Evolutionary conservation across 495 filamentous ascomycete genomes (phyloP), one percentile per base, ranked within the genome.

Genomic region (Xylaria nigripes): DNA sequence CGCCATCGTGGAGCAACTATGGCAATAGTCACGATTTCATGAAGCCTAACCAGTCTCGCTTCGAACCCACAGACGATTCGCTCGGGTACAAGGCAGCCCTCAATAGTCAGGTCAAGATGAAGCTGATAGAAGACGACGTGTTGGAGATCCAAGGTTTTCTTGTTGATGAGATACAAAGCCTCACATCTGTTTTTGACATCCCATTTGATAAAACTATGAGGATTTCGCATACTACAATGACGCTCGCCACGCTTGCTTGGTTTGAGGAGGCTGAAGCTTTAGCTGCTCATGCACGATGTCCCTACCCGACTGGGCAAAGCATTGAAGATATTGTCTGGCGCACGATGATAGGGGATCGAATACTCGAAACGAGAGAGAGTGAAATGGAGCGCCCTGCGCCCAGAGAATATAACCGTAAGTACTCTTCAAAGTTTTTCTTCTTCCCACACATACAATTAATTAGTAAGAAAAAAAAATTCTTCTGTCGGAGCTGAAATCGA

Each of bases 151-250:
- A 65, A 21, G 68, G 67, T 48, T 56, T 65, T 12, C 47, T 54
- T 6, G 24, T 46, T 25, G 45, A 59, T 9, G 55, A 61, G 5
- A 55, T 74, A 27, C 53, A 58, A 27, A 55, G 69, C 45, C 62
- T 69, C 30, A 67, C 56, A 22, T 50, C 56, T n/a, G 41, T 77
- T 3, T 73, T 76, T 54, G 66, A 72, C 27, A 40, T 73, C 27
- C 75, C 75, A 6, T 61, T 74, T 45, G 51, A 54, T 43, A 44
- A 47, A 22, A 48, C 0, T 4, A 54, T 54, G 51, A 47, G 25
- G 13, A 48, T 54, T 48, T 46, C 51, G 21, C 53, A 48, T 25
- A 43, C 45, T 13, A 21, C n/a, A n/a, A 55, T 55, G 36, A 48
- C 36, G 2, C 34, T 43, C 13, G 15, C 53, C 15, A 12, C 18